Conservation (phyloP, 805 yeast species). For the Wickerhamiella siamensis region DNA sequence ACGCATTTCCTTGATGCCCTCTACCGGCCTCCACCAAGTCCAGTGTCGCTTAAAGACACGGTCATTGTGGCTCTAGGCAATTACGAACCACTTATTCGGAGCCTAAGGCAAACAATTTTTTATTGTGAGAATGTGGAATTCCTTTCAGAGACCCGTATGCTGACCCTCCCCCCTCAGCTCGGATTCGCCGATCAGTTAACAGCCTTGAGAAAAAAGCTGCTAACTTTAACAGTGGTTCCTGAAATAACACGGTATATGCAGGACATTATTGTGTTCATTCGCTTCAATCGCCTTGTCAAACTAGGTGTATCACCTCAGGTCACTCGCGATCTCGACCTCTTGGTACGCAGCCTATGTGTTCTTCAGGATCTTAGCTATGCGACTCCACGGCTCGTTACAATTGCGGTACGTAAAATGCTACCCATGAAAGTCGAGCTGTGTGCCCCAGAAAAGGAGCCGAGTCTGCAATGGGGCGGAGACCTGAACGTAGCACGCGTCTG, state of each 20-base stretch:
- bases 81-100: background rate
- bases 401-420: conserved; percentile 34
- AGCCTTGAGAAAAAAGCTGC: conserved; percentile 1
- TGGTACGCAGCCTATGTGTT: conserved; percentile 31
- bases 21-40: background rate
- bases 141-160: background rate
- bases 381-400: conserved; percentile 39
- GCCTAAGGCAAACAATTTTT: background rate
- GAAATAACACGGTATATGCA: conserved; percentile 42
- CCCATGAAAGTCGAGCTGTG: conserved; percentile 34
- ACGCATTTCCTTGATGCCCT: background rate
- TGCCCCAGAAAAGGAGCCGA: conserved; percentile 34
- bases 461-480: conserved; percentile 45
- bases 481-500: conserved; percentile 29
- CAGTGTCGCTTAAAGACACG: background rate
- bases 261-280: conserved; percentile 38
- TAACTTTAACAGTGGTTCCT: conserved; percentile 29
- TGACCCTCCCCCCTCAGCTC: background rate
- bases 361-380: conserved; percentile 31
- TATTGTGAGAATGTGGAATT: background rate
- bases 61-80: background rate
- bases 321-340: conserved; percentile 29
- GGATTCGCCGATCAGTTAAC: background rate
- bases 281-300: conserved; percentile 41
- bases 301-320: conserved; percentile 39